Evolutionary conservation across 2,329 filamentous ascomycete genomes (phyloP), one percentile per base, ranked within the genome.

Genomic region (Xylaria sp.): DNA sequence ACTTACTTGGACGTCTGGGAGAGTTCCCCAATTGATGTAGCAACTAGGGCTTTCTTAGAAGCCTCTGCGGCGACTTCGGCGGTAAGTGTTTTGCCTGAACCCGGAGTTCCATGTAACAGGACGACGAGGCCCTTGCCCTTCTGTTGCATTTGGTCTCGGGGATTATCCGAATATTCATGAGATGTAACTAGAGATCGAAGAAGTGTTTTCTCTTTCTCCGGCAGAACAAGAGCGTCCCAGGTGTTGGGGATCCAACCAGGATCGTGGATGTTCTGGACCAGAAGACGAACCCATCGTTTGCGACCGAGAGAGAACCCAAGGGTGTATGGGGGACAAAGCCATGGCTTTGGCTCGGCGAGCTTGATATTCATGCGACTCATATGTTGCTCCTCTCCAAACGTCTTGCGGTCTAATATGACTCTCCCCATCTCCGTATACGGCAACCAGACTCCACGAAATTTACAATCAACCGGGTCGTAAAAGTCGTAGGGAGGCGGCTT

Each of bases 111-210:
- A 58, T 79, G 78, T 5, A 81, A 73, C 3, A 81, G 67, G 5
- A 80, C 65, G 0, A 79, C 75, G 1, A 81, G 71, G 0, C 80
- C 79, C 58, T 80, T 79, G 44, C 80, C 79, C 68, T 81, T 81
- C 61, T 73, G 73, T 44, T 72, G 65, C 20, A 60, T 69, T 20
- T 70, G 63, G 36, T 77, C 71, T 36, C 72, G 69, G 5, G 73
- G 72, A 13, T 73, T 69, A 5, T 70, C 69, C 0, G 72, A 65
- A 54, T 71, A 76, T 45, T 69, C 44, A 31, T 78, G 77, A 2
- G 72, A 74, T 25, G 72, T 70, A 22, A 77, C 72, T 1, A 77
- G 62, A n/a, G 73, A 72, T 3, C 67, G 70, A 13, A 78, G 72
- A 3, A 77, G 65, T 22, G 50, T 39, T 66, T 76, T 77, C 55